A percentile compares a stretch with the other conserved stretches of the same genome.
These are phyloP conservation scores for Raddia guianensis DNA, from an alignment of 176 grass and related monocot species.

Conservation along the genomic window DNA sequence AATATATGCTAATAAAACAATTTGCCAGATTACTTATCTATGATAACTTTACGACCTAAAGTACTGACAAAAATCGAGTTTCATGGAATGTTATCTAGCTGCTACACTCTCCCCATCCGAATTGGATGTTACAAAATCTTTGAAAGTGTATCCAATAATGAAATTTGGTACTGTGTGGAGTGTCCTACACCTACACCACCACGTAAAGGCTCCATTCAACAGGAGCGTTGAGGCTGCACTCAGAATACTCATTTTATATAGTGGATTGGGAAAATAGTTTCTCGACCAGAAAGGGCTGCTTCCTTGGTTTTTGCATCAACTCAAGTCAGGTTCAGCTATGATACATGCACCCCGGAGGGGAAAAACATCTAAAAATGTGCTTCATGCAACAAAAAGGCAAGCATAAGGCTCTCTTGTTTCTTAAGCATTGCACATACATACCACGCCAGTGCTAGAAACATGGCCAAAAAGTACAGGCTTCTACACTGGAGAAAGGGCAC, in stretches of 20 bases:
- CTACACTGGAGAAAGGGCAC: not conserved
- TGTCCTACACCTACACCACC: not conserved
- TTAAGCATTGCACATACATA: not conserved
- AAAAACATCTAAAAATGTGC: not conserved
- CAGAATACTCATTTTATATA: not conserved
- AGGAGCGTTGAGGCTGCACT: not conserved
- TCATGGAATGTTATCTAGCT: not conserved
- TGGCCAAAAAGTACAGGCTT: not conserved
- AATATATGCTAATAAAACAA: not conserved
- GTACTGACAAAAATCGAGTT: not conserved
- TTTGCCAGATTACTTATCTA: not conserved
- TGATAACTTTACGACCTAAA: not conserved
- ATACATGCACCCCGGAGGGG: not conserved
- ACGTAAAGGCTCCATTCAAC: not conserved
- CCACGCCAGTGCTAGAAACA: not conserved
- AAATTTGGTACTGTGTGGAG: not conserved
- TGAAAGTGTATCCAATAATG: not conserved
- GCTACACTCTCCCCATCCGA: not conserved
- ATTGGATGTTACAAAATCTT: constrained; percentile 2
- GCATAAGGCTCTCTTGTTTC: not conserved
- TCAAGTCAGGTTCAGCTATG: not conserved
- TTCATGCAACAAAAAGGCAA: constrained; percentile 5
- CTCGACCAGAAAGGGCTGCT: not conserved
- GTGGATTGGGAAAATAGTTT: not conserved
- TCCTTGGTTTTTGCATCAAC: not conserved